Evolutionary conservation across 2,329 filamentous ascomycete genomes (phyloP), one percentile per base, ranked within the genome.

Genomic region (Fusarium beomiforme): DNA sequence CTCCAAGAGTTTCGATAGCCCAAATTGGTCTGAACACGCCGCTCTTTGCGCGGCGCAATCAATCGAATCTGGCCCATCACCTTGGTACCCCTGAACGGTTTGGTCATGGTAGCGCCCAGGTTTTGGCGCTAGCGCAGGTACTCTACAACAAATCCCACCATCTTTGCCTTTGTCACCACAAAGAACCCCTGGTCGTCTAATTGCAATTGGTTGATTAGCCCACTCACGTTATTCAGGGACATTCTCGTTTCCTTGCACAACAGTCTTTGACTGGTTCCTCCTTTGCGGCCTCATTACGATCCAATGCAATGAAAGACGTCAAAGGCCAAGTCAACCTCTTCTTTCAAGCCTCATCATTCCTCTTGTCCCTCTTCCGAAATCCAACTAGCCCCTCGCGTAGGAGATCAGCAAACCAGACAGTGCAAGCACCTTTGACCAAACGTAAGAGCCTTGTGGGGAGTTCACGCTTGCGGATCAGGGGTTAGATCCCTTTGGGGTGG

Each of bases 41-140:
- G 68, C 58, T 65, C 50, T 47, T 59, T 59, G 63, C 54, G 51
- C 67, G 50, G 61, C 44, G 55, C 58, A 62, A 51, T 69, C 59
- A 29, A 67, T 58, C 44, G 55, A 47, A 61, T 39, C 46, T 46
- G 37, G 49, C 34, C 34, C 37, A 47, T 61, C 37, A 46, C 51
- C 41, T 43, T 36, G 11, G 21, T 23, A 49, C 62, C 67, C 67
- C 53, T 69, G 64, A 71, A 43, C 17, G 26, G 21, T 34, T 39
- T 65, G 33, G 59, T 33, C 46, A 58, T 42, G 51, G 59, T 66
- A 72, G 55, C 59, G 69, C 65, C 50, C 43, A 53, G 37, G 37
- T 26, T 33, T 19, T 19, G 55, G 36, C 69, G 69, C 69, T 71
- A 71, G 69, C 49, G 69, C 69, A 71, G 69, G 69, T 63, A 71